Percentiles rank a stretch among this genome's conserved stretches.
These are phyloP conservation scores for Solanum sejunctum DNA, from an alignment of 257 asterid genomes.

Conservation along the genomic window DNA sequence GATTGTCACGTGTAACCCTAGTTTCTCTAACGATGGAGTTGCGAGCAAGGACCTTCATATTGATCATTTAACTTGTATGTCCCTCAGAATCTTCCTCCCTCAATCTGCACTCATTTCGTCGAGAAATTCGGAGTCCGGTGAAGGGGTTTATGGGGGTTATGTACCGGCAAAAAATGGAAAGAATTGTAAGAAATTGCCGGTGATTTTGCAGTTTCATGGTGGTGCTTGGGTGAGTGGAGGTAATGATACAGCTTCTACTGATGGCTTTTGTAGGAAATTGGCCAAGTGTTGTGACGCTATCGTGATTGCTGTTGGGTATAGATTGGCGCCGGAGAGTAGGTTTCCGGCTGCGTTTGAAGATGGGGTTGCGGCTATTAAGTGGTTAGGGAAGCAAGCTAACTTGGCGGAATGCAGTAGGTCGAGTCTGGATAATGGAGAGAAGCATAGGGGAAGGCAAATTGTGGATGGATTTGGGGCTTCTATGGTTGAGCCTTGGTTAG, in stretches of 20 bases:
- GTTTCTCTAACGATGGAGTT: conserved; percentile 53
- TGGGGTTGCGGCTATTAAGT: conserved; percentile 60
- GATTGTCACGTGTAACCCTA: conserved; percentile 46
- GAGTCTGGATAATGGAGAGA: conserved; percentile 12
- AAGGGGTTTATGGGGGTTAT: conserved; percentile 57
- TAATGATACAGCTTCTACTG: conserved; percentile 51
- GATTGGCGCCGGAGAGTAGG: conserved; percentile 83
- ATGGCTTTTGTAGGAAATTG: conserved; percentile 58
- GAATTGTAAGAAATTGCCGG: conserved; percentile 56
- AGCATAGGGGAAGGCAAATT: conserved; percentile 48
- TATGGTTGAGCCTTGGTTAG: conserved; percentile 79
- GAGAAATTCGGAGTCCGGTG: background rate
- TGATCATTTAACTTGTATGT: conserved; percentile 48
- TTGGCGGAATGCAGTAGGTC: conserved; percentile 53
- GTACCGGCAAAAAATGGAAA: conserved; percentile 32
- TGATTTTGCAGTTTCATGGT: conserved; percentile 80
- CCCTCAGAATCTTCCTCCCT: conserved; percentile 69
- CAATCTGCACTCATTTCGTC: conserved; percentile 29
- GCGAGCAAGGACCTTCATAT: conserved; percentile 84
- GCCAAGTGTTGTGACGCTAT: conserved; percentile 73
- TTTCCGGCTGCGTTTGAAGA: conserved; percentile 84
- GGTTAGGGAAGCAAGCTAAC: conserved; percentile 76
- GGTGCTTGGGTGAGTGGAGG: conserved; percentile 87
- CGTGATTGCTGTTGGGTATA: conserved; percentile 75
- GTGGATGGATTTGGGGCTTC: conserved; percentile 65